Evolutionary conservation across 805 yeast species (phyloP).

Genomic region (Ogataea methylovora): DNA sequence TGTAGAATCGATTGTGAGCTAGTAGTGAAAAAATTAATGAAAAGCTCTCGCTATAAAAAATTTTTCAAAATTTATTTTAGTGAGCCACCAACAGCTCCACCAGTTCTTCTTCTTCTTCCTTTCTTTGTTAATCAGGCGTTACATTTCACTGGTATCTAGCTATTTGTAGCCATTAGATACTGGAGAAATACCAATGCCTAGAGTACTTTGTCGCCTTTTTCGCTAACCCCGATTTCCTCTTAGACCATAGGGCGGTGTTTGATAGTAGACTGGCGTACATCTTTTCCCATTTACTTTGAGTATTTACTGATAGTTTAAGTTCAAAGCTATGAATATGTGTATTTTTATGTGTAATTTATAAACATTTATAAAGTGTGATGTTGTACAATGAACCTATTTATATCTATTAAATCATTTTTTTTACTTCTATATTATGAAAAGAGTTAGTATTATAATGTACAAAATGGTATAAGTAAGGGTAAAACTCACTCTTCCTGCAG

Average conservation of each 20-base stretch:
- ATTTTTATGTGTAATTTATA: too few relatives aligned
- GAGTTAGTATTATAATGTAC: conserved; percentile 9
- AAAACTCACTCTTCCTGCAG: conserved; percentile 7
- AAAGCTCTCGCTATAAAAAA: too few relatives aligned
- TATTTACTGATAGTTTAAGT: background rate
- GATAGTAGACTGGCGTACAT: conserved; percentile 31
- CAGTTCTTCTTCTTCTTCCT: conserved; percentile 1
- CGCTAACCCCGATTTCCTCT: conserved; percentile 28
- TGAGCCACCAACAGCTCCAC: too few relatives aligned
- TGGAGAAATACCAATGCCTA: background rate
- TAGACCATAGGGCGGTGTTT: conserved; percentile 27
- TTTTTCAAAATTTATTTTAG: too few relatives aligned
- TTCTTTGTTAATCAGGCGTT: background rate
- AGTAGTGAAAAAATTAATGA: too few relatives aligned
- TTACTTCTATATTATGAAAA: too few relatives aligned
- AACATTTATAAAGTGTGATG: too few relatives aligned
- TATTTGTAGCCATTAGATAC: background rate
- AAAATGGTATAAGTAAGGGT: conserved; percentile 2
- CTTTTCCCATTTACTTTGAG: background rate
- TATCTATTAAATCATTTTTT: too few relatives aligned
- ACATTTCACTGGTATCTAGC: background rate
- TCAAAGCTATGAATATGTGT: too few relatives aligned
- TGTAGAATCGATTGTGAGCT: too few relatives aligned
- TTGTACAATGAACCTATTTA: too few relatives aligned
- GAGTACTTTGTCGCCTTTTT: conserved; percentile 19